phyloP scores from a whole-genome alignment of 2,329 filamentous ascomycete species.

The Penicillium aurantiogriseum region DNA sequence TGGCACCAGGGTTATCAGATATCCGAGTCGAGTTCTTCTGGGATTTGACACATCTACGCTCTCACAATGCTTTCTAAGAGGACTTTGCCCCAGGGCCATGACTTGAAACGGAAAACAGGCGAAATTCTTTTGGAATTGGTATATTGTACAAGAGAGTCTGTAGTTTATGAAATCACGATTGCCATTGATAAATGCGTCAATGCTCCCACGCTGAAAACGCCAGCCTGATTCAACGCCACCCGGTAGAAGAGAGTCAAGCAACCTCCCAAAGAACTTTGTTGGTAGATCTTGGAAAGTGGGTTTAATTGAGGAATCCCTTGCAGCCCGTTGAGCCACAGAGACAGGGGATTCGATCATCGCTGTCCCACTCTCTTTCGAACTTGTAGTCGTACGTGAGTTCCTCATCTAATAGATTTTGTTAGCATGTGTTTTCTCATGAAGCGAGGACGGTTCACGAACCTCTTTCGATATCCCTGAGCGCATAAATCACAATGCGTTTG shows the following conservation, averaged over 20 bases:
- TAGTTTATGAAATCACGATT: slow-evolving; percentile 22
- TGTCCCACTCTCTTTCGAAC: slow-evolving; percentile 95
- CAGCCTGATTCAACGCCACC: slow-evolving; percentile 14
- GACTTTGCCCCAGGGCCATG: not conserved
- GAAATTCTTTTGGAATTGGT: slow-evolving; percentile 18
- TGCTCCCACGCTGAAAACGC: slow-evolving; percentile 16
- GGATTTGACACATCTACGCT: not conserved
- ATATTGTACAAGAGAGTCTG: slow-evolving; percentile 29
- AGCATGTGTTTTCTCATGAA: slow-evolving; percentile 17
- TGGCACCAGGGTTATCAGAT: not conserved
- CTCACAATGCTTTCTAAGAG: not conserved
- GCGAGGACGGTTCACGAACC: slow-evolving; percentile 61
- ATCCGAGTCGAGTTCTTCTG: not conserved
- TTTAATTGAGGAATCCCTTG: slow-evolving; percentile 97
- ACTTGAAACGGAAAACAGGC: not conserved
- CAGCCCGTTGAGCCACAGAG: slow-evolving; percentile 93
- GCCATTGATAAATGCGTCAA: slow-evolving; percentile 19
- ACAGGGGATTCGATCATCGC: slow-evolving; percentile 92
- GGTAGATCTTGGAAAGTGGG: not conserved
- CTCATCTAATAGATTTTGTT: slow-evolving; percentile 65
- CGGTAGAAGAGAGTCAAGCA: slow-evolving; percentile 5
- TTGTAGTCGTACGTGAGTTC: slow-evolving; percentile 99
- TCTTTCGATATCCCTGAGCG: slow-evolving; percentile 87
- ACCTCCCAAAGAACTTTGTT: not conserved
- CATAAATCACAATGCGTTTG: slow-evolving; percentile 98